Conservation (phyloP, 1,284 basidiomycete genomes). For the Apiotrichum porosum region DNA sequence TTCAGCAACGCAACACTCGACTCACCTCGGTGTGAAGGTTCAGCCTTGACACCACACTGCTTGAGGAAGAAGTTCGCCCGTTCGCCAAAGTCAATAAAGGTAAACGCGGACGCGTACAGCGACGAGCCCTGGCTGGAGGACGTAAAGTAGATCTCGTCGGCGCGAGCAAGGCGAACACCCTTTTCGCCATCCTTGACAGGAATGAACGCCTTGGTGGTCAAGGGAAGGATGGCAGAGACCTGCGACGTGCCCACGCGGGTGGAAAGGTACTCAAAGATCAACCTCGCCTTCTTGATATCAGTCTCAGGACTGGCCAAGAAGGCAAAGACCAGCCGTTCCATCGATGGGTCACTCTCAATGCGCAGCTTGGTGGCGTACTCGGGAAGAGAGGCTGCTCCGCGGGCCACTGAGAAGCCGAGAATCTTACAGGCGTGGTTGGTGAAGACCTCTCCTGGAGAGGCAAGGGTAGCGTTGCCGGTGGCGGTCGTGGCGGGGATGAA, state of each 20-base stretch:
- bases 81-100: constrained; percentile 83
- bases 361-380: constrained; percentile 71
- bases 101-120: constrained; percentile 55
- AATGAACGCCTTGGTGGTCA: constrained; percentile 46
- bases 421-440: constrained; percentile 63
- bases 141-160: constrained; percentile 44
- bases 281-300: constrained; percentile 56
- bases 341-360: constrained; percentile 68
- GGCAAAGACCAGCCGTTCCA: constrained; percentile 60
- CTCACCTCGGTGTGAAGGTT: constrained; percentile 59
- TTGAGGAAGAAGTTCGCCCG: constrained; percentile 78
- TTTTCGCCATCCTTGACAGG: constrained; percentile 40
- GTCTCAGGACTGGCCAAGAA: constrained; percentile 63
- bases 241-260: constrained; percentile 57
- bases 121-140: constrained; percentile 19
- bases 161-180: constrained; percentile 20
- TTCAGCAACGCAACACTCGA: background rate
- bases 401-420: constrained; percentile 63
- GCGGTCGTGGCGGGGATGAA: constrained; percentile 73
- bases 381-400: constrained; percentile 57
- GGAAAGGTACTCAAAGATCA: constrained; percentile 74
- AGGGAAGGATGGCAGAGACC: constrained; percentile 33
- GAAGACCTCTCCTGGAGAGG: constrained; percentile 69
- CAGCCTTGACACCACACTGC: constrained; percentile 79
- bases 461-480: constrained; percentile 55